phyloP scores from a whole-genome alignment of 2,329 filamentous ascomycete species.

The Trichothecium roseum region DNA sequence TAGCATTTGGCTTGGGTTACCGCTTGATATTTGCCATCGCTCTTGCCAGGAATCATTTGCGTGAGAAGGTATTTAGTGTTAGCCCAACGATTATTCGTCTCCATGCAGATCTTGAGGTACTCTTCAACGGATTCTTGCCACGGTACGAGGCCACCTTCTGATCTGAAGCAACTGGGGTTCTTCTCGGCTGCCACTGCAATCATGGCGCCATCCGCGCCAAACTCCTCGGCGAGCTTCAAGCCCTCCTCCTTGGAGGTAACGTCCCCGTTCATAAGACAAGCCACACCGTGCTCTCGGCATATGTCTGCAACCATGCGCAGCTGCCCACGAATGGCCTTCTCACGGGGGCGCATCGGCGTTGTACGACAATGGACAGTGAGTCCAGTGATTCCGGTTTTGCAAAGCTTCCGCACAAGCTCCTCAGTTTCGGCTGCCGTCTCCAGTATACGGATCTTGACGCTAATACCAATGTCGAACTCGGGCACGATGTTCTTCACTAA shows the following conservation, averaged over 20 bases:
- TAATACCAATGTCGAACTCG: slow-evolving; percentile 81
- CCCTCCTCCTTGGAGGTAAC: slow-evolving; percentile 68
- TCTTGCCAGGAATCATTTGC: slow-evolving; percentile 76
- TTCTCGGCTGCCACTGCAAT: slow-evolving; percentile 88
- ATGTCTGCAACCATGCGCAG: slow-evolving; percentile 72
- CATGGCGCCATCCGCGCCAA: slow-evolving; percentile 89
- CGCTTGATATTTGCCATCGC: slow-evolving; percentile 44
- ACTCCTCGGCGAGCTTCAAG: slow-evolving; percentile 61
- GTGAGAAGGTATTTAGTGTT: slow-evolving; percentile 90
- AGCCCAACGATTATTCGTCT: slow-evolving; percentile 74
- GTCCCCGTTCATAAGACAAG: slow-evolving; percentile 93
- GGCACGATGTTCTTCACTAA: slow-evolving; percentile 69
- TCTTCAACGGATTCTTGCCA: slow-evolving; percentile 72
- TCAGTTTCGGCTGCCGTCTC: slow-evolving; percentile 68
- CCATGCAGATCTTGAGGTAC: slow-evolving; percentile 64
- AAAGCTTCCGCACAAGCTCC: slow-evolving; percentile 65
- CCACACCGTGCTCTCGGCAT: slow-evolving; percentile 76
- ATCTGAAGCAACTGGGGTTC: slow-evolving; percentile 80
- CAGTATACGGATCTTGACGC: slow-evolving; percentile 89
- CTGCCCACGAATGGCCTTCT: slow-evolving; percentile 78
- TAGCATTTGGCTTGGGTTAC: slow-evolving; percentile 64
- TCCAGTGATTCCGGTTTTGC: slow-evolving; percentile 80
- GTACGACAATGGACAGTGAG: slow-evolving; percentile 94
- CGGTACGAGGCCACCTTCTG: slow-evolving; percentile 57
- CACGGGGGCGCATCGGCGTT: slow-evolving; percentile 85